Conservation (phyloP, 371 early-diverging fungal species). For the Blastocladiella emersonii region DNA sequence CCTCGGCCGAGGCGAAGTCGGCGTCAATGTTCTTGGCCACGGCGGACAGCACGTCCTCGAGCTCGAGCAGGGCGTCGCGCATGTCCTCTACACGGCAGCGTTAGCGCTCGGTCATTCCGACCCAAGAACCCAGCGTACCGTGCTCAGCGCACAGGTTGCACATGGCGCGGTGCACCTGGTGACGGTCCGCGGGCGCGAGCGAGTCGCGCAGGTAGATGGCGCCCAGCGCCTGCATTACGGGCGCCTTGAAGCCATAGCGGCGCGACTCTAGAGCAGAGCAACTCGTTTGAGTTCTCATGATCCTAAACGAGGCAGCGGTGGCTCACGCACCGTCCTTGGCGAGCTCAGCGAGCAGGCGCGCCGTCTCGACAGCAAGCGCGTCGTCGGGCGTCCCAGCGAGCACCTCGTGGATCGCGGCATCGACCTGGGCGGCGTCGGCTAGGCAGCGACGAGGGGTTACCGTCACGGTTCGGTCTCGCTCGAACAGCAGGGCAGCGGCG, state of each 20-base stretch:
- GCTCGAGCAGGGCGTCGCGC: not conserved
- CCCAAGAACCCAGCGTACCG: not conserved
- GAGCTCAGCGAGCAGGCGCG: too few relatives aligned
- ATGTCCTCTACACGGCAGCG: not conserved
- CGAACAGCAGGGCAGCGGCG: too few relatives aligned
- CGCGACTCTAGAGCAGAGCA: not conserved
- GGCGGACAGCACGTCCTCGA: not conserved
- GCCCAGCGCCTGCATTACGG: not conserved
- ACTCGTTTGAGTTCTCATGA: too few relatives aligned
- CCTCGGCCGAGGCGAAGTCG: not conserved
- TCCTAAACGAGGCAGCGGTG: too few relatives aligned
- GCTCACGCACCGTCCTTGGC: too few relatives aligned
- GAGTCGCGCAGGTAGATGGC: conserved; percentile 55
- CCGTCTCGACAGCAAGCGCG: too few relatives aligned
- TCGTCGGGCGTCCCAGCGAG: too few relatives aligned
- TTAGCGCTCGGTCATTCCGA: not conserved
- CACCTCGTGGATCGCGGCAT: too few relatives aligned
- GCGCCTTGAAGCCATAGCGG: not conserved
- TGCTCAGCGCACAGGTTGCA: not conserved
- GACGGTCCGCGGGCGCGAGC: conserved; percentile 95
- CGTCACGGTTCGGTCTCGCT: too few relatives aligned
- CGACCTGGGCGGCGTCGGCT: too few relatives aligned
- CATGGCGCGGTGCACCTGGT: conserved; percentile 71
- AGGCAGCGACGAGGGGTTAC: too few relatives aligned
- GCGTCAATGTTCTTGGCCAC: too few relatives aligned